phyloP scores from a whole-genome alignment of 1,139 yeast genomes.

The Tardiomyces depauwii region DNA sequence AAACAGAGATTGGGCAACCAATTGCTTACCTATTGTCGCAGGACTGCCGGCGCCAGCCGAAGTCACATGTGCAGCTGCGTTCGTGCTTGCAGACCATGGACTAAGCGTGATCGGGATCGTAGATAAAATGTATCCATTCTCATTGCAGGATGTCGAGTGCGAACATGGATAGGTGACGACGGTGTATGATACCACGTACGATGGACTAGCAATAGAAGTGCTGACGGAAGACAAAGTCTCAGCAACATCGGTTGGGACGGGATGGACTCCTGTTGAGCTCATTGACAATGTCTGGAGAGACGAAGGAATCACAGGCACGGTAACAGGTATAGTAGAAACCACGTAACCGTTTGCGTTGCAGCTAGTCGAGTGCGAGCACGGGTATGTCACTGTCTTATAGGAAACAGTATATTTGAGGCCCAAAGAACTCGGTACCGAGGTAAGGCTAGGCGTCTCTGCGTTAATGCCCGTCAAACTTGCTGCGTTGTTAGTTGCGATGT shows the following conservation, averaged over 20 bases:
- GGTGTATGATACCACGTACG: not conserved
- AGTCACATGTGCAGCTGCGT: too few relatives aligned
- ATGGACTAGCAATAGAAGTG: not conserved
- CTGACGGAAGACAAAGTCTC: too few relatives aligned
- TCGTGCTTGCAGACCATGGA: too few relatives aligned
- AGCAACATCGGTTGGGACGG: not conserved
- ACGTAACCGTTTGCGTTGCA: constrained; percentile 8
- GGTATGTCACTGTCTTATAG: constrained; percentile 1
- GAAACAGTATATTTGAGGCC: not conserved
- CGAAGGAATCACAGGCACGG: constrained; percentile 1
- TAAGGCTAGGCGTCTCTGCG: too few relatives aligned
- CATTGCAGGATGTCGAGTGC: constrained; percentile 6
- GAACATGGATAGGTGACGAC: constrained; percentile 5
- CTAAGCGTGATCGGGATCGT: constrained; percentile 5
- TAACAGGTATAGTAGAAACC: constrained; percentile 6
- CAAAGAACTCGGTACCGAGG: too few relatives aligned
- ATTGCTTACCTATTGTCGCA: too few relatives aligned
- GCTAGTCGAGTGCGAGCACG: constrained; percentile 6
- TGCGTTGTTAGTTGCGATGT: too few relatives aligned
- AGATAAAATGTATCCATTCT: constrained; percentile 5
- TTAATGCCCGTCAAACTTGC: too few relatives aligned
- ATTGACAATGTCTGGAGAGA: not conserved
- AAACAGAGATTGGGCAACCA: too few relatives aligned
- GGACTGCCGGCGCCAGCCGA: too few relatives aligned
- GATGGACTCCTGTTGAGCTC: constrained; percentile 1